Base-by-base conservation (phyloP, 2,329 filamentous ascomycete genomes). In the Periglandula ipomoeae region DNA sequence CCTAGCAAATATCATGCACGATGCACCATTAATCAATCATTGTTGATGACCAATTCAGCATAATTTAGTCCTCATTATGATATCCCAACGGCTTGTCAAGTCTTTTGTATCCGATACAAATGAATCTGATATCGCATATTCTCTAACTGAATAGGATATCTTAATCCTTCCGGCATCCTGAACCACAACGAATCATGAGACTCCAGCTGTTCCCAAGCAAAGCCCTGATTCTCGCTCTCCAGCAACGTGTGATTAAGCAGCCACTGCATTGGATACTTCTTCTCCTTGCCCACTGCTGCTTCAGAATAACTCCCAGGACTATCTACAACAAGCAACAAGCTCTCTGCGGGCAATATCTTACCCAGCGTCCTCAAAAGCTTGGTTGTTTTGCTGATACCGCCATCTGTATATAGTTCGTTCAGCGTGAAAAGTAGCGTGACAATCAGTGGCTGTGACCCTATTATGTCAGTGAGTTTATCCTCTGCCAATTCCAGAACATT, bases 61-160 rank as follows among this genome's bases (percentile, higher is more conserved):
- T 17, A 13, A 4, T 32, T n/a, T n/a, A n/a, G n/a, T n/a, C n/a
- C n/a, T n/a, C n/a, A n/a, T n/a, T n/a, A n/a, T n/a, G n/a, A n/a
- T n/a, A 17, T 23, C 15, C n/a, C 13, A 3, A 11, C 20, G 15
- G n/a, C 20, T 22, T 4, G 8, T 38, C 23, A 45, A 13, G 9
- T 42, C 19, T 30, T 42, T 27, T 56, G 53, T 44, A 65, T 51
- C 39, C 70, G 69, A 56, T 95, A 97, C 15, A 96, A 62, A 70
- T 96, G 89, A 58, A 95, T 74, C 66, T 97, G 91, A 66, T 91
- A 95, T 42, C 90, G 81, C 90, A 96, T 95, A 62, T 96, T 88
- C 70, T 97, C 91, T 61, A 97, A 68, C 46, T 82, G 77, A 58
- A 96, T 89, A 7, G 89, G 85, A 68, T 96, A 97, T 37, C 74